Percentiles rank a stretch among this genome's conserved stretches.
These are phyloP conservation scores for Balamuthia mandrillaris DNA, from an alignment of 208 protist genomes.

Conservation along the genomic window DNA sequence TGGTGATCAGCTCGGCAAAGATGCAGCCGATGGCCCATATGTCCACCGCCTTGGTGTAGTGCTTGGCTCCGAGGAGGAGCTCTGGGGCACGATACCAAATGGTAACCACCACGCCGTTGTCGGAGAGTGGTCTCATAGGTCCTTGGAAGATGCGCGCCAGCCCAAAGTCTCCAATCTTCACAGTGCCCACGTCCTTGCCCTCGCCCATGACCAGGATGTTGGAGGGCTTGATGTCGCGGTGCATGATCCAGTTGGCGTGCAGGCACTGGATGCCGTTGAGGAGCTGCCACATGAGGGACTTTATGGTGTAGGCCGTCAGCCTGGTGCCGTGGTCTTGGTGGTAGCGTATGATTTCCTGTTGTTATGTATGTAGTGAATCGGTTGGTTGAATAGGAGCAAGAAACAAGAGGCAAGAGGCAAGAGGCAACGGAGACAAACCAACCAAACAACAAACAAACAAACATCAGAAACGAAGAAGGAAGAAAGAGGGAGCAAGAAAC, in stretches of 20 bases:
- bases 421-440: background rate
- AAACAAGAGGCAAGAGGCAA: background rate
- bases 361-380: background rate
- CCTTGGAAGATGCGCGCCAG: slow-evolving; percentile 65
- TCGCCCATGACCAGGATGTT: slow-evolving; percentile 70
- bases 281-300: slow-evolving; percentile 69
- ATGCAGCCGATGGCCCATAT: slow-evolving; percentile 87
- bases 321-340: slow-evolving; percentile 36
- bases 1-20: slow-evolving; percentile 78
- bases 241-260: slow-evolving; percentile 74
- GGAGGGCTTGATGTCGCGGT: slow-evolving; percentile 67
- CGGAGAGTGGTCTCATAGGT: slow-evolving; percentile 31
- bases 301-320: slow-evolving; percentile 42
- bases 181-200: slow-evolving; percentile 51
- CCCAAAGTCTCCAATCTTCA: slow-evolving; percentile 72
- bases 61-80: slow-evolving; percentile 52
- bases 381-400: background rate
- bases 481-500: background rate
- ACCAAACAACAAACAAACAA: background rate
- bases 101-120: slow-evolving; percentile 63
- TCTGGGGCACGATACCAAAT: slow-evolving; percentile 74
- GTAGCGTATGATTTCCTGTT: slow-evolving; percentile 49
- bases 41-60: slow-evolving; percentile 60
- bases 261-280: slow-evolving; percentile 71
- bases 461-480: background rate